These are phyloP conservation scores for Gardenia jasminoides DNA, from an alignment of 257 asterid species.

Conservation along the genomic window DNA sequence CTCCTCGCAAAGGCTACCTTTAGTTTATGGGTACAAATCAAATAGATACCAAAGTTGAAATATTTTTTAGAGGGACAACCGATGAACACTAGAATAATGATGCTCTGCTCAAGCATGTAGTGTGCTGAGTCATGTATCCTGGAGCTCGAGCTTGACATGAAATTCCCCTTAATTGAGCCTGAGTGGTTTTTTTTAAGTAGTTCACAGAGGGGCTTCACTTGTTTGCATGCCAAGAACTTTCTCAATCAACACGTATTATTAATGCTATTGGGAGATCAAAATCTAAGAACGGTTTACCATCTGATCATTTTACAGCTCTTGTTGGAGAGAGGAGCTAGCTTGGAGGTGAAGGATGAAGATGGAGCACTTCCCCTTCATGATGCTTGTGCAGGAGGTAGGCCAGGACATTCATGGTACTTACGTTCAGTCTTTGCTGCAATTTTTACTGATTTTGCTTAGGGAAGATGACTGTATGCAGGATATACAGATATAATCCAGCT, in stretches of 20 bases:
- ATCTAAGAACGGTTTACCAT: background rate
- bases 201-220: background rate
- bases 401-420: background rate
- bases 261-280: background rate
- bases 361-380: conserved; percentile 83
- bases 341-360: conserved; percentile 77
- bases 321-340: conserved; percentile 66
- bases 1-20: background rate
- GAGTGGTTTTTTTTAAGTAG: background rate
- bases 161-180: background rate
- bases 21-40: background rate
- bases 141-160: background rate
- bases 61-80: too few relatives aligned
- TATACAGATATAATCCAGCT: conserved; percentile 60
- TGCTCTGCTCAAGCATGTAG: background rate
- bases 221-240: too few relatives aligned
- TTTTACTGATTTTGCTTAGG: background rate
- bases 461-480: conserved; percentile 37
- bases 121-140: background rate
- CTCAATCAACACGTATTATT: background rate
- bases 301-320: conserved; percentile 44
- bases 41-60: background rate
- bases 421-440: background rate
- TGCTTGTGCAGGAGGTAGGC: conserved; percentile 87
- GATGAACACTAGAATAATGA: background rate